Evolutionary conservation across 1,139 yeast genomes (phyloP), one percentile per base, ranked within the genome.

Genomic region (Geotrichum restrictum): DNA sequence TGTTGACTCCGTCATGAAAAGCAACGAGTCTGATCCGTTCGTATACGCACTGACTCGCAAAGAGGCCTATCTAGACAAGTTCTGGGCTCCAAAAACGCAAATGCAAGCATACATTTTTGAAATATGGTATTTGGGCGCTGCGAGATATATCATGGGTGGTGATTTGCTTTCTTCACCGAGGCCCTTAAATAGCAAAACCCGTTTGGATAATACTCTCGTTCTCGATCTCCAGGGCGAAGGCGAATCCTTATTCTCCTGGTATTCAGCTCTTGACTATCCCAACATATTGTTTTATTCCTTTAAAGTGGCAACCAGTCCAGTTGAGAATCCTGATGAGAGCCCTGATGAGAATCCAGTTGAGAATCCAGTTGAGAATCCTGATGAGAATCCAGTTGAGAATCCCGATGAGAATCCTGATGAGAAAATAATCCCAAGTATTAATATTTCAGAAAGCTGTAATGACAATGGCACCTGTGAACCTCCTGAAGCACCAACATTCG

Each of bases 221-320:
- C n/a, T 31, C n/a, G 34, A 31, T n/a, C n/a, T n/a, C n/a, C 71
- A 67, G 49, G 69, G 70, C 3, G 58, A 65, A 8, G 58, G 8
- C 45, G 59, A 62, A 19, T 66, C 66, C 21, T 69, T 68, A 37
- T 72, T 74, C 74, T 64, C 71, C 1, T 72, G 76, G 75, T 71
- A 68, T 52, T 54, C 71, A 38, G 75, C 76, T 1, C 54, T 70
- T 14, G 75, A 72, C 56, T 63, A 63, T 48, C 74, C 73, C 0
- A 57, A 53, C 3, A 58, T 69, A 6, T 64, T 66, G 43, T 59
- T 70, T 16, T 71, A 69, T 49, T 70, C 70, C n/a, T 65, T 64
- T 52, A 63, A 63, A 44, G 54, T 62, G 34, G 7, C 8, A 8
- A 24, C 5, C 29, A 8, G 8, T 24, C 7, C 5, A 24, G 29